Base-by-base conservation (phyloP, 164 flowering plant species). In the Brasenia schreberi region DNA sequence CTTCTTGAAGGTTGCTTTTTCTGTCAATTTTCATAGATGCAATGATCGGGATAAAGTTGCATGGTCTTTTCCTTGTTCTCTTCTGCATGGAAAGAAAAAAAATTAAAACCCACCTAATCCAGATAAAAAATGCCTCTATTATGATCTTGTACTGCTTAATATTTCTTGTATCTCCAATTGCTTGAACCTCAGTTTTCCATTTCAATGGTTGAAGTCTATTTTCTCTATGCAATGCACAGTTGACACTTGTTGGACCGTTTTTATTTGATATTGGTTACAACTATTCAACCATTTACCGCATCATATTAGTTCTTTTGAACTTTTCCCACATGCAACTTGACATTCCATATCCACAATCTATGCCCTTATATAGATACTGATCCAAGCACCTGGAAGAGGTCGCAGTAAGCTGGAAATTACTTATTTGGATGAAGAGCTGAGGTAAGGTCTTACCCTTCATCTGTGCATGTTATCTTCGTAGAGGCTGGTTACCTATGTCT, bases 341-440 rank as follows among this genome's bases (percentile, higher is more conserved):
- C 39, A 33, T 33, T 33, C 39, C 39, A 33, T 33, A 33, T 33
- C 4, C 39, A 33, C 39, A 33, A 42, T 19, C 19, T 65, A 12
- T 72, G 65, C 4, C 56, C 0, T 66, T 18, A n/a, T 27, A 43
- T 79, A 92, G 98, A 83, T 92, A 80, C 87, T 96, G 45, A 71
- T 89, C 42, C 87, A 92, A 77, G 96, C 96, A 45, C 97, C 97
- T 9, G 96, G 72, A 58, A 78, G 81, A 68, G 92, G 85, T 70
- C 85, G 83, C 64, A 94, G 96, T 49, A 84, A 83, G 74, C 66
- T 92, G 68, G 97, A 92, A 71, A 89, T 87, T 27, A 89, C 94
- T 43, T 92, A 86, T 70, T 76, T 92, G 75, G 98, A 89, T 72
- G 87, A 87, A 67, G 96, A 92, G 63, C 65, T 92, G 65, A 76